Evolutionary conservation across 441 rosid species (phyloP).

Genomic region (Eutrema salsugineum): DNA sequence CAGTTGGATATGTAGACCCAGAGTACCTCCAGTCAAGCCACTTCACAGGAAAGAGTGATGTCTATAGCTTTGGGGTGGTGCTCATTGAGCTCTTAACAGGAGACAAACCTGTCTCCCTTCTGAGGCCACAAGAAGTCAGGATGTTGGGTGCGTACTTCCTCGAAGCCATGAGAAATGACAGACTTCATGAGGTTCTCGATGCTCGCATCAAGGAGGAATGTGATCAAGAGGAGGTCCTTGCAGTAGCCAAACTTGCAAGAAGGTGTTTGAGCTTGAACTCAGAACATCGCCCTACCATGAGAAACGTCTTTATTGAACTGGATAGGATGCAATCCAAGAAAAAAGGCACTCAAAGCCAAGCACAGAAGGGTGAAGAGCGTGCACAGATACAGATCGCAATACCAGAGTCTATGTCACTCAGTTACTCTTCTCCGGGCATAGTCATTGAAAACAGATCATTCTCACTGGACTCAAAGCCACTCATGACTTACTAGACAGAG

Average conservation of each 20-base stretch:
- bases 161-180: slow-evolving; percentile 26
- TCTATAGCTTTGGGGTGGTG: slow-evolving; percentile 37
- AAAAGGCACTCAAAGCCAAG: background rate
- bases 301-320: slow-evolving; percentile 30
- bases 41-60: slow-evolving; percentile 31
- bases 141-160: slow-evolving; percentile 34
- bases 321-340: slow-evolving; percentile 24
- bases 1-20: slow-evolving; percentile 50
- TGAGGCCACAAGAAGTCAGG: slow-evolving; percentile 32
- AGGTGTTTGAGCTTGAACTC: slow-evolving; percentile 40
- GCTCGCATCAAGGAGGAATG: slow-evolving; percentile 12
- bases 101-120: slow-evolving; percentile 29
- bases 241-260: slow-evolving; percentile 35
- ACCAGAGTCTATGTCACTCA: background rate
- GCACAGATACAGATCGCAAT: background rate
- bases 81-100: slow-evolving; percentile 40
- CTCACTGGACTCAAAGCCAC: slow-evolving; percentile 5
- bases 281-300: slow-evolving; percentile 42
- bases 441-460: slow-evolving; percentile 3
- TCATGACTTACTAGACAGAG: slow-evolving; percentile 6
- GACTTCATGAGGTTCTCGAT: slow-evolving; percentile 32
- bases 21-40: slow-evolving; percentile 48
- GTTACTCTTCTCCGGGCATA: slow-evolving; percentile 12
- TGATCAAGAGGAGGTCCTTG: slow-evolving; percentile 21
- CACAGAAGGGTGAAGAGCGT: slow-evolving; percentile 7